Base-by-base conservation (phyloP, 257 asterid species). In the Solanum tarijense region DNA sequence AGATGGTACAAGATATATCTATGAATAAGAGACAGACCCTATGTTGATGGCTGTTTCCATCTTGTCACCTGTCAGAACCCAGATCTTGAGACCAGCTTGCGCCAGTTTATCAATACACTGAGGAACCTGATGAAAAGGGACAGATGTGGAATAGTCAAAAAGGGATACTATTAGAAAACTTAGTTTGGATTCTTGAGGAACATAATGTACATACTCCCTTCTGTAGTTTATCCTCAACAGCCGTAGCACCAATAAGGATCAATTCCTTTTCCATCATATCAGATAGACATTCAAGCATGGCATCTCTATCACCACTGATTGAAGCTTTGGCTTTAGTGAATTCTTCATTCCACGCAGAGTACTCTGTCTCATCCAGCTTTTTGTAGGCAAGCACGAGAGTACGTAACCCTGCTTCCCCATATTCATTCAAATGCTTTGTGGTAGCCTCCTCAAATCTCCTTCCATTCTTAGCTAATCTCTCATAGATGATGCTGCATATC, bases 11-110 rank as follows among this genome's bases (percentile, higher is more conserved):
- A 60, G 71, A 52, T 71, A 46, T 86, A 36, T 86, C 35, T 34
- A 48, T 86, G 36, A 46, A 4, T 55, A 87, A 86, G 91, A 88
- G 91, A 93, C 99, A 72, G 89, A 97, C 99, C 99, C 99, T 88
- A 97, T 97, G 90, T 97, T 97, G 85, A 97, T 94, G 88, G 99
- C 99, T 83, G 99, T 97, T 94, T 97, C 99, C 99, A 97, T 97
- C 94, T 97, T 97, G 93, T 97, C 99, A 90, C 99, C 99, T 46
- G 99, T 97, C 92, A 97, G 92, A 90, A 97, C 99, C 99, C 99
- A 97, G 79, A 97, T 90, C 93, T 97, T 97, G 79, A 97, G 92
- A 88, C 99, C 99, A 91, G 99, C 99, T 92, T 90, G 99, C 68
- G 99, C 99, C 91, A 97, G 94, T 92, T 94, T 96, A 92, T 97